Evolutionary conservation across 2,329 filamentous ascomycete genomes (phyloP), one percentile per base, ranked within the genome.

Genomic region (Pseudogymnoascus sp.): DNA sequence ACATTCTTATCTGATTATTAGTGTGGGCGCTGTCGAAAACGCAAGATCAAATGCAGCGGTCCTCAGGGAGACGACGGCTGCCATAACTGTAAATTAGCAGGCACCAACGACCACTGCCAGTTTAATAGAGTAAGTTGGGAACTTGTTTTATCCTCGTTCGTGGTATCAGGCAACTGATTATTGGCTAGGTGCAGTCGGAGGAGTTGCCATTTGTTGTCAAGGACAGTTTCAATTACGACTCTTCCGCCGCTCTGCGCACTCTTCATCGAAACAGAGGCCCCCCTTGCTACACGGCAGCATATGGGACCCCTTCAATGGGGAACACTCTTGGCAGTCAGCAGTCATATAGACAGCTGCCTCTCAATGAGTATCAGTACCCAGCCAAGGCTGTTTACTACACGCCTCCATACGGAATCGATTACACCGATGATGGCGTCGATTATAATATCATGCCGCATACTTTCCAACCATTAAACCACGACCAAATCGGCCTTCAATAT

Each of bases 31-130:
- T 97, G 93, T 75, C 86, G 93, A 64, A 92, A 93, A 77, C 85
- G 93, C 64, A 97, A 97, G 80, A 97, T 97, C 69, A 88, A 91
- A 68, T 97, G 93, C 77, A 96, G 90, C 70, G 93, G 93, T 45
- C 91, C 96, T 72, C 80, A 82, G 35, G 89, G 89, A 33, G 84
- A 88, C 70, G 89, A 88, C n/a, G 86, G 87, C n/a, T 97, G 93
- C 75, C 79, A 82, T 9, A 96, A 92, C 74, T 97, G 93, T 78
- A 88, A 85, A 70, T 85, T 80, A 65, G 88, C 92, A 60, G 88
- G 89, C 23, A 49, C 42, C 11, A 78, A 82, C 25, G 83, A 87
- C 22, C 78, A 81, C 5, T 97, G 93, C 72, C 84, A 87, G 63
- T 97, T 96, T 71, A 79, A 95, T 66, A 83, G 93, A 75, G 93